Percentiles rank a stretch among this genome's conserved stretches.
Conservation (phyloP, 768 basidiomycete species). For the Auricularia cornea region DNA sequence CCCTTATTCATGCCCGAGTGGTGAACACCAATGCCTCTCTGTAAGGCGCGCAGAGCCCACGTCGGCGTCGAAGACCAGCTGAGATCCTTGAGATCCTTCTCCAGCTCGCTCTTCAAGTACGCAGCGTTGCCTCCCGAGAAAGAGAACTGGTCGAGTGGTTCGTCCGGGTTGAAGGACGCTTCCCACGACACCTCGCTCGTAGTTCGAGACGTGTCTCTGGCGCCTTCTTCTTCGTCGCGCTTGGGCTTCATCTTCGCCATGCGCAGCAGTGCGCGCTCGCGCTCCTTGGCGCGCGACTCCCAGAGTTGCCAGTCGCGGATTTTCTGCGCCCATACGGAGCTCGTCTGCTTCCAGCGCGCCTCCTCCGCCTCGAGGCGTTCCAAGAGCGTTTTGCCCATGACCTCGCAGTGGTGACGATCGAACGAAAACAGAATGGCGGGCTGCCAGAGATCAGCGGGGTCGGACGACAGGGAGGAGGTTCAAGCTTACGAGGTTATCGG, state of each 20-base stretch:
- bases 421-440: constrained; percentile 65
- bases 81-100: constrained; percentile 38
- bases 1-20: constrained; percentile 61
- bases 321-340: constrained; percentile 42
- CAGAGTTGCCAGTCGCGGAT: constrained; percentile 45
- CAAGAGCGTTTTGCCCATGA: constrained; percentile 36
- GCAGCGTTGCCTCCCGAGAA: constrained; percentile 39
- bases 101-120: constrained; percentile 40
- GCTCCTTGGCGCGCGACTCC: constrained; percentile 37
- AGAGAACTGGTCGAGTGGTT: constrained; percentile 52
- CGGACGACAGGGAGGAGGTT: background rate
- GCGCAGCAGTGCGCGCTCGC: constrained; percentile 36
- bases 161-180: constrained; percentile 46
- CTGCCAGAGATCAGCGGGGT: constrained; percentile 20
- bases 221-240: constrained; percentile 21
- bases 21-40: constrained; percentile 59
- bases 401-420: constrained; percentile 50
- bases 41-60: constrained; percentile 43
- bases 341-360: constrained; percentile 37
- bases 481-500: constrained; percentile 44
- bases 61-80: constrained; percentile 22
- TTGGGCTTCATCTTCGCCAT: constrained; percentile 31
- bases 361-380: constrained; percentile 36
- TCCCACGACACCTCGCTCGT: constrained; percentile 35
- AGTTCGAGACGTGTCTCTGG: constrained; percentile 9